Base-by-base conservation (phyloP, 805 yeast genomes). In the Kuraishia cidri region DNA sequence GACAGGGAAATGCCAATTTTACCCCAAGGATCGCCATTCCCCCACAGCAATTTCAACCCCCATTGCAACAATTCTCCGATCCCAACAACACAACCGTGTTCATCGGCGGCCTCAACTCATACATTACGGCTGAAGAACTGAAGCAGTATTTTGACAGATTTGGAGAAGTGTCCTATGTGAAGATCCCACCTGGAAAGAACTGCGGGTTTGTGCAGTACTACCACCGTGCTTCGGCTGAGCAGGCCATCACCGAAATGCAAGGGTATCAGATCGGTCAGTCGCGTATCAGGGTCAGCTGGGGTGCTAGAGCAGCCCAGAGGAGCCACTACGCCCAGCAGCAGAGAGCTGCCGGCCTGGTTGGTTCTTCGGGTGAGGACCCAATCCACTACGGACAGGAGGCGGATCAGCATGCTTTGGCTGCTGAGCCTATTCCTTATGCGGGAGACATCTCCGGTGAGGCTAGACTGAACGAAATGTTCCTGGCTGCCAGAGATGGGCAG, bases 191-290 rank as follows among this genome's bases (percentile, higher is more conserved):
- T 5, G 90, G 84, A 9, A 79, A 78, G 41, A 55, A 55, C 39
- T 85, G 95, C 58, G 95, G 95, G 1, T 86, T 88, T 58, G 86
- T 87, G 34, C 94, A 84, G 54, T 87, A 72, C 52, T 72, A 75
- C 26, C 73, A 79, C 33, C 65, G 95, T 36, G 74, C 75, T 28
- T 76, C 84, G 43, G 96, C 96, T 2, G 96, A 88, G 56, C 68
- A 68, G 34, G 94, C 96, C 8, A 82, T 87, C 40, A 65, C 73
- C 23, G 81, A 79, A 41, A 81, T 87, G 94, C 95, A 87, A 57
- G 95, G 95, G 7, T 84, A 76, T 50, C 85, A 86, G 24, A 79
- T 87, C 44, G 88, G 32, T 8, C 87, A 84, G 37, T 79, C 84
- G 36, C 69, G 90, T 39, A 77, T 87, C 31, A 66, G 95, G 45